A percentile compares a stretch with the other conserved stretches of the same genome.
These are phyloP conservation scores for Trichoderma sp. DNA, from an alignment of 2,329 filamentous ascomycete species.

Conservation along the genomic window DNA sequence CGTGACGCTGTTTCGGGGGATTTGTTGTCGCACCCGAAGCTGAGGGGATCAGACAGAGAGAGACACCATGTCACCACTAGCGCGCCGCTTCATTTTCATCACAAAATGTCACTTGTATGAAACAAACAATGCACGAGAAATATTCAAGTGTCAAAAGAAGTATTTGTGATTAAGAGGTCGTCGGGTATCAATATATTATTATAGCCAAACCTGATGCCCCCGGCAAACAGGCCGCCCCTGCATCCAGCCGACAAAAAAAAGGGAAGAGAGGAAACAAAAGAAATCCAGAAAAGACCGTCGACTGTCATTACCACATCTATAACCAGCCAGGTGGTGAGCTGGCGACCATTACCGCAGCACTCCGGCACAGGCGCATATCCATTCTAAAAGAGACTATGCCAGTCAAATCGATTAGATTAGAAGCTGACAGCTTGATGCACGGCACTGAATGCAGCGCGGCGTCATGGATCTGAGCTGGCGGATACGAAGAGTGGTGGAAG, in stretches of 20 bases:
- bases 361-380: conserved; percentile 2
- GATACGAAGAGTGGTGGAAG: background rate
- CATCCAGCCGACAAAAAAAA: conserved; percentile 17
- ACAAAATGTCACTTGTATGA: background rate
- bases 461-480: conserved; percentile 14
- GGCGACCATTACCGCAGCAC: background rate
- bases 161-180: conserved; percentile 22
- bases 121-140: background rate
- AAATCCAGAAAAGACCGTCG: conserved; percentile 11
- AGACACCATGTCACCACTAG: background rate
- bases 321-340: conserved; percentile 10
- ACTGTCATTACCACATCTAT: conserved; percentile 21
- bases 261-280: background rate
- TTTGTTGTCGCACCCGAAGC: background rate
- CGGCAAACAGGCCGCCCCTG: conserved; percentile 15
- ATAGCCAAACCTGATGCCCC: conserved; percentile 24
- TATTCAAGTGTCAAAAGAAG: background rate
- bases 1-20: background rate
- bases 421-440: background rate
- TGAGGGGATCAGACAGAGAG: background rate
- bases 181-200: conserved; percentile 27
- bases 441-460: background rate
- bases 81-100: background rate
- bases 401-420: background rate
- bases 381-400: conserved; percentile 1